Base-by-base conservation (phyloP, 2,329 filamentous ascomycete species). In the Colletotrichum liriopes region DNA sequence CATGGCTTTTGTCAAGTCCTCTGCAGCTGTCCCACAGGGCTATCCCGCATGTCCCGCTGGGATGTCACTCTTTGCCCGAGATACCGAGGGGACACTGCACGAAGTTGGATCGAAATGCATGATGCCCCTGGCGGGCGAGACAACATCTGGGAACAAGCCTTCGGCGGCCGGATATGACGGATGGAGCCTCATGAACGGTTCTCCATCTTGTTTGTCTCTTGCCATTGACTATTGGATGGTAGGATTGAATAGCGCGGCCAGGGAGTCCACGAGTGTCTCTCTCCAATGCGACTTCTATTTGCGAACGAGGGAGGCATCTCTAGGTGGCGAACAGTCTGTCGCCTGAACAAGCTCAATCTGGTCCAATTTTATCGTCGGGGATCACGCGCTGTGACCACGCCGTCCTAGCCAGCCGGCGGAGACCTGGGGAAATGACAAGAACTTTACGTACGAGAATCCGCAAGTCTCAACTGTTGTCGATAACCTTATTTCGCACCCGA, bases 391-490 rank as follows among this genome's bases (percentile, higher is more conserved):
- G 39, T n/a, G 47, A 41, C 67, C 49, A 62, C 26, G 56, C 64
- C 35, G 35, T 67, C 2, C 41, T 43, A 37, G 16, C 49, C 43
- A 43, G 51, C 12, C 12, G 11, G 60, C 51, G 52, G 43, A 37
- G 58, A 72, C 26, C 45, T 64, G 69, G 65, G 59, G 65, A 60
- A 52, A 65, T 29, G 65, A 58, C 49, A 43, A 29, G 29, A 26
- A 16, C 12, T 51, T 69, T 72, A 72, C 69, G 69, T 72, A 72
- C 69, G 35, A 43, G 49, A 72, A 64, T 64, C 65, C 54, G 43
- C 52, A 63, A 43, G 47, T 68, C 20, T 4, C 14, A n/a, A 14
- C 3, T 23, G 43, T 23, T 29, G 45, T 54, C 20, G 69, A 72
- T 72, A 69, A 69, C 59, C 69, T 72, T 69, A 69, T 64, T 60